Base-by-base conservation (phyloP, 768 basidiomycete species). In the Boletellus sp. region DNA sequence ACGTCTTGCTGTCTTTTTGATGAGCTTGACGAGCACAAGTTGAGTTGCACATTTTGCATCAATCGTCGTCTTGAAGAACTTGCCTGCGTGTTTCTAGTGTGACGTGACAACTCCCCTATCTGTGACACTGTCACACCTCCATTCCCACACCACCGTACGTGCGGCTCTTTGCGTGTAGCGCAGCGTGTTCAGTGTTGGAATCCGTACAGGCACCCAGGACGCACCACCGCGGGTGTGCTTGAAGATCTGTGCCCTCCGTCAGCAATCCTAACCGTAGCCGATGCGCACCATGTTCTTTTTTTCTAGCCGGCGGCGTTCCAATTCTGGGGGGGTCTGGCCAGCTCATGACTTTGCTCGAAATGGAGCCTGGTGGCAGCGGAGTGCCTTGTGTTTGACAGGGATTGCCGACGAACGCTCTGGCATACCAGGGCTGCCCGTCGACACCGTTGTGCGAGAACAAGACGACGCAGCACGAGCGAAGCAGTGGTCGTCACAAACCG, bases 31-130 rank as follows among this genome's bases (percentile, higher is more conserved):
- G 54, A 22, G 45, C 64, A 67, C 65, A 63, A 55, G 58, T 57
- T 65, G 58, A 65, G 64, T 55, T 45, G 63, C 44, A 64, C 56
- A 60, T 15, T 42, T n/a, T 24, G 24, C 39, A 47, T 52, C 48
- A 23, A 57, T 64, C 31, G 62, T 66, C 59, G 64, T 62, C 53
- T 53, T 60, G 62, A 51, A 52, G 15, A 50, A 68, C 61, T 68
- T 66, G 64, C 66, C 64, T 68, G 48, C n/a, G 47, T 20, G 17
- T 16, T 35, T 50, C 17, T 20, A 44, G 20, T 34, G 66, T 68
- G 64, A 66, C 34, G 64, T 64, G 61, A 63, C 64, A 53, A 3
- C 0, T 31, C 60, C 64, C 64, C 63, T 68, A 42, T 66, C 26
- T 46, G 55, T 65, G 56, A 65, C 58, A n/a, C 0, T 26, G 54